A percentile compares a stretch with the other conserved stretches of the same genome.
Conservation (phyloP, 371 early-diverging fungal genomes). For the Homolaphlyctis polyrhiza region DNA sequence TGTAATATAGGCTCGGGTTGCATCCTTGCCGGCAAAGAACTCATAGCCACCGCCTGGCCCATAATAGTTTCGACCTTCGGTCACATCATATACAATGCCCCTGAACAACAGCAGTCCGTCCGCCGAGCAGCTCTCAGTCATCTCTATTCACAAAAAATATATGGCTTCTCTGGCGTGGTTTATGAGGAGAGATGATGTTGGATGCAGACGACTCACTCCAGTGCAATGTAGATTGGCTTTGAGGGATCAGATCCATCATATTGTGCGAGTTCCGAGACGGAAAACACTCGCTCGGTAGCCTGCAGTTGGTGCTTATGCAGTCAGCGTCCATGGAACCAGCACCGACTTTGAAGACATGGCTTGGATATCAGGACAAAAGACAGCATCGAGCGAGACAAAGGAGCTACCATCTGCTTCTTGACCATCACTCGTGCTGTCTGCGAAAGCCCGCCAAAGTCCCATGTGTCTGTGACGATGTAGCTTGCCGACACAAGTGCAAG, state of each 20-base stretch:
- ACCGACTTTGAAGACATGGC: not conserved
- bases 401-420: too few species aligned
- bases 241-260: constrained; percentile 65
- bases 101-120: too few species aligned
- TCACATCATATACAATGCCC: constrained; percentile 78
- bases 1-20: constrained; percentile 88
- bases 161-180: too few species aligned
- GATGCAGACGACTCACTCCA: constrained; percentile 42
- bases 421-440: not conserved
- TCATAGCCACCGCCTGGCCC: constrained; percentile 63
- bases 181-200: too few species aligned
- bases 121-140: too few species aligned
- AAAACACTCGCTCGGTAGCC: constrained; percentile 19
- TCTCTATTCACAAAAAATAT: too few species aligned
- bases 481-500: constrained; percentile 5
- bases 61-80: constrained; percentile 60
- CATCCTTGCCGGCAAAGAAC: constrained; percentile 78
- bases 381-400: too few species aligned
- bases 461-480: constrained; percentile 13
- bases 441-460: constrained; percentile 12
- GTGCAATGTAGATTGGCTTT: constrained; percentile 72
- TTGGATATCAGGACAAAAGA: not conserved
- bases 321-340: not conserved
- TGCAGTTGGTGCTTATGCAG: not conserved
- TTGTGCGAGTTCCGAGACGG: constrained; percentile 59